Base-by-base conservation (phyloP, 805 yeast genomes). In the Starmera pachycereana region DNA sequence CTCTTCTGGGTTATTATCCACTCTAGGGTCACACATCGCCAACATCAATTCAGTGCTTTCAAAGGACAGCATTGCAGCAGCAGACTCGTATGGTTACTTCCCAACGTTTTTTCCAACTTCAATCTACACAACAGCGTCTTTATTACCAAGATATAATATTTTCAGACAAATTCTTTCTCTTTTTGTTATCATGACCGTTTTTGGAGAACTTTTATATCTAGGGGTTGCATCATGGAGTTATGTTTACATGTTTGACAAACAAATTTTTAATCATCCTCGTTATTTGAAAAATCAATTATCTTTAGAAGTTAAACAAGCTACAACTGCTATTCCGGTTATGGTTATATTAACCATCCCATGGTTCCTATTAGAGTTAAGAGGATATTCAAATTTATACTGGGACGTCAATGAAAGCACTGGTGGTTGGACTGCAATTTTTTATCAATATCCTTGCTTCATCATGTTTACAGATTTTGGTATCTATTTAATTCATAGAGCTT, bases 381-480 rank as follows among this genome's bases (percentile, higher is more conserved):
- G 98, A 4, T 78, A 74, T 60, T 87, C 97, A 1, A 72, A 68
- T 51, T 68, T 92, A 40, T 89, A 90, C 64, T 74, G 78, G 68
- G 65, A 76, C 28, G 63, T 80, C 29, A 67, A 71, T 46, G 78
- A 76, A 38, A 65, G 76, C 22, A 72, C 72, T 19, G 90, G 89
- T 40, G 85, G 86, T 37, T 72, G 80, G 76, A 68, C 61, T 49
- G 76, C 87, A 36, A 52, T 87, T 33, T 38, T 74, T 12, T 61
- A 69, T 44, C 96, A 89, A 61, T 61, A 81, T 45, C 89, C 92
- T 2, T 62, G 73, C 28, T 90, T 90, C 63, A 73, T 92, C 48
- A 72, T 92, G 70, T 92, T 92, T 61, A 92, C 98, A 2, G 98
- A 92, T 64, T 81, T 87, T 60, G 83, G 90, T 41, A 88, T 92